Evolutionary conservation across 345 rosid species (phyloP), one percentile per base, ranked within the genome.

Genomic region (Aquilaria sinensis): DNA sequence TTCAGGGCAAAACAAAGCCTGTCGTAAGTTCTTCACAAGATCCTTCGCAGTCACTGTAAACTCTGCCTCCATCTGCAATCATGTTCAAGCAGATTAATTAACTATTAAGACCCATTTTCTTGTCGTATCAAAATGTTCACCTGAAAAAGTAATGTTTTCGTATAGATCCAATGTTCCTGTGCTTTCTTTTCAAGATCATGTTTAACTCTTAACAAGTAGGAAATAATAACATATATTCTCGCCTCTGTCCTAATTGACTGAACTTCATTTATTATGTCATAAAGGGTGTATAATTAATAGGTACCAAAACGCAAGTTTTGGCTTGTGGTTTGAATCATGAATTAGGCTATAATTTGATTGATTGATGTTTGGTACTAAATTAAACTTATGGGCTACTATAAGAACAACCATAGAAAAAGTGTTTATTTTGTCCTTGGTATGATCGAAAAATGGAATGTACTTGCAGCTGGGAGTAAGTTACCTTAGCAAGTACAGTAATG

Each of bases 401-500:
- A 37, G 41, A 49, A 45, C 56, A 31, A 8, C 12, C 11, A 47
- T 61, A 12, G 12, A 13, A 56, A 34, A 65, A 23, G 23, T 23
- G 23, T 23, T 23, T 37, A 37, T 37, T 37, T 5, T 37, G 8
- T 5, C 0, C 4, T 23, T 2, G 5, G 1, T 29, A 9, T 23
- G 2, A 11, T 55, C 3, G 57, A 37, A 23, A 16, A 57, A 13
- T 15, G 4, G 8, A 33, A 12, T 12, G 2, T 51, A 59, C 31
- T 34, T 23, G 23, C 23, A 23, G 23, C 23, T 23, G 23, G 23
- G 23, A 23, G 23, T 23, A 23, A 58, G 54, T 66, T 72, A 90
- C 97, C 89, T 81, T 76, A 65, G 90, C 91, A 56, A 75, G 75
- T 60, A 91, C 45, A 31, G 98, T 83, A 14, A 92, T 72, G 67